Percentiles rank a stretch among this genome's conserved stretches.
These are phyloP conservation scores for Selaginella tamariscina DNA, from an alignment of 75 land plant species.

Conservation along the genomic window DNA sequence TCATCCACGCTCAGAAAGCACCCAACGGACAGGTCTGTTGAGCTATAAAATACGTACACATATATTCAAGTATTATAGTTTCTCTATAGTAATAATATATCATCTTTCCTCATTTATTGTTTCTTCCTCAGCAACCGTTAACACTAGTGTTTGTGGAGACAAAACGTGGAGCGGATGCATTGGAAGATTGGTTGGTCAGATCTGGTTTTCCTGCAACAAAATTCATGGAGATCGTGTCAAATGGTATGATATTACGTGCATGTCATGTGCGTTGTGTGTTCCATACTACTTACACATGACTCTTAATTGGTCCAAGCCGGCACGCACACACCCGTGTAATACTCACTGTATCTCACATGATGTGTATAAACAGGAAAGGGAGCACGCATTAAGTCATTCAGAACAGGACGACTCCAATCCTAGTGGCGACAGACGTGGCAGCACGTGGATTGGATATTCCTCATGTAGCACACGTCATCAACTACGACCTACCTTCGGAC, in stretches of 20 bases:
- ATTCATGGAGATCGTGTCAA: constrained; percentile 84
- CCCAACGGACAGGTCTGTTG: constrained; percentile 51
- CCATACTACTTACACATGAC: too few species aligned
- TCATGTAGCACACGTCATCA: constrained; percentile 81
- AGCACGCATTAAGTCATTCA: constrained; percentile 56
- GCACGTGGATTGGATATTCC: constrained; percentile 85
- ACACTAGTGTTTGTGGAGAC: constrained; percentile 97
- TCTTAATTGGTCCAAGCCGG: too few species aligned
- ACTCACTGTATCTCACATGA: neutral
- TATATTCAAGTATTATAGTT: neutral
- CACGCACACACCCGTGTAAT: neutral
- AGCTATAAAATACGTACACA: too few species aligned
- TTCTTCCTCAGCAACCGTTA: constrained; percentile 46
- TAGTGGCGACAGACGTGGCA: constrained; percentile 89
- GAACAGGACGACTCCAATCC: constrained; percentile 63
- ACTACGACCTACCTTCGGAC: constrained; percentile 83
- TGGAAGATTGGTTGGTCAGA: constrained; percentile 68
- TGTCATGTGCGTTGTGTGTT: too few species aligned
- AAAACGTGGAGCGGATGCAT: constrained; percentile 82
- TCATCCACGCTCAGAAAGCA: constrained; percentile 67
- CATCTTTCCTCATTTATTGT: neutral
- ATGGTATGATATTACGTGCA: constrained; percentile 38
- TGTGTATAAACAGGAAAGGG: constrained; percentile 46
- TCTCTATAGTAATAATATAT: neutral
- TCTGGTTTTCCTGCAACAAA: constrained; percentile 76